Percentiles rank a stretch among this genome's conserved stretches.
phyloP scores from a whole-genome alignment of 352 stramenopile genomes.

The Globisporangium nodosum region DNA sequence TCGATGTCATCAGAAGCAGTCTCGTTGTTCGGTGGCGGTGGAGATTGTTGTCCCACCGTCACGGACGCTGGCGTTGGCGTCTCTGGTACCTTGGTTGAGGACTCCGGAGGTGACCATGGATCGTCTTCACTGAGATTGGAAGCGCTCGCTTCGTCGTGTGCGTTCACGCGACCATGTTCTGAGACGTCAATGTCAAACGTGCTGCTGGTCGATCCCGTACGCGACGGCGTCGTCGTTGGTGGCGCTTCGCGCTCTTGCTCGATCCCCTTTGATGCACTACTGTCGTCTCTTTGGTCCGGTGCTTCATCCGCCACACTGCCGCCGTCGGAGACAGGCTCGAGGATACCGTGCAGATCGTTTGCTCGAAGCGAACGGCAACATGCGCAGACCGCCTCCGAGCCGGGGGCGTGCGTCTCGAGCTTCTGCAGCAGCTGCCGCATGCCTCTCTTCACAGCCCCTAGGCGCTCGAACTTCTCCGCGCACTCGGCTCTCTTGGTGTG shows the following conservation, averaged over 20 bases:
- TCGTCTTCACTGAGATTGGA: too few relatives aligned
- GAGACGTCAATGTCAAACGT: too few relatives aligned
- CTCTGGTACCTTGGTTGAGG: neutral
- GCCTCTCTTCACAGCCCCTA: conserved; percentile 49
- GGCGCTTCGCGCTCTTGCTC: too few relatives aligned
- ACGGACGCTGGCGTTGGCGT: neutral
- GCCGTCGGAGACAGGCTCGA: conserved; percentile 2
- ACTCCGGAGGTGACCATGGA: too few relatives aligned
- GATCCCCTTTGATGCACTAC: too few relatives aligned
- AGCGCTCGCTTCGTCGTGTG: too few relatives aligned
- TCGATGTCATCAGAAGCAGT: conserved; percentile 1
- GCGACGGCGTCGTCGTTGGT: too few relatives aligned
- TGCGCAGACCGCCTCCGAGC: conserved; percentile 39
- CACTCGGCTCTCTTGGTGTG: conserved; percentile 29
- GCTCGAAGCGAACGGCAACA: conserved; percentile 43
- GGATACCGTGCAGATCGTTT: conserved; percentile 26
- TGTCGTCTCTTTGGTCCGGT: neutral
- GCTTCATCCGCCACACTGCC: neutral
- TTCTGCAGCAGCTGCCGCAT: conserved; percentile 54
- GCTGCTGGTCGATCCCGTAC: too few relatives aligned
- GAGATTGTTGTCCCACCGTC: neutral
- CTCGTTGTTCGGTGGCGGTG: neutral
- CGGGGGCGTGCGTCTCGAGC: conserved; percentile 37
- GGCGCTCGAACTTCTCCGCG: conserved; percentile 35
- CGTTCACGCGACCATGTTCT: too few relatives aligned